Percentiles rank a stretch among this genome's conserved stretches.
Evolutionary conservation across 2,329 filamentous ascomycete genomes (phyloP).

Genomic region (Westerdykella sp.): DNA sequence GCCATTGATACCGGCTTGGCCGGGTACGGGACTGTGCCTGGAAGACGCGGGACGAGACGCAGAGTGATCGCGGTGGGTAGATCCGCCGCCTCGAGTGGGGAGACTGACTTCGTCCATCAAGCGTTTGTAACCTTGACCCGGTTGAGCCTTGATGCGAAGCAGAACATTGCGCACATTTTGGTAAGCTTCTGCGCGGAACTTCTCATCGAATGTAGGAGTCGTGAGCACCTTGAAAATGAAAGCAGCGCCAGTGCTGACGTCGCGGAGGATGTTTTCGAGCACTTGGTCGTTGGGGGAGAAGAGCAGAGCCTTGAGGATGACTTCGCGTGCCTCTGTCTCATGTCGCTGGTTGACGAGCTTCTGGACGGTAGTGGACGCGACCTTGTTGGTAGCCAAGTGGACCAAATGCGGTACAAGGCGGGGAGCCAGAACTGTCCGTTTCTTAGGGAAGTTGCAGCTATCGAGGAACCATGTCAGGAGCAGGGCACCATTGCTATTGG

Average conservation of each 20-base stretch:
- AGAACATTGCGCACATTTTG: conserved; percentile 89
- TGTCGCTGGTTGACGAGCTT: conserved; percentile 99
- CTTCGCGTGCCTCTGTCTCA: conserved; percentile 85
- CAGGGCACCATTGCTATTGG: conserved; percentile 90
- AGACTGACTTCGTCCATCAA: conserved; percentile 97
- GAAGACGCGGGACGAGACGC: conserved; percentile 33
- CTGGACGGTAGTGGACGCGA: conserved; percentile 91
- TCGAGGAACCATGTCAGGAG: conserved; percentile 97
- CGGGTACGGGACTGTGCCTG: conserved; percentile 28
- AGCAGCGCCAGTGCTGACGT: conserved; percentile 87
- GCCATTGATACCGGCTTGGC: conserved; percentile 21
- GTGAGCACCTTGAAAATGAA: conserved; percentile 98
- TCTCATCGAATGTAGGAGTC: conserved; percentile 94
- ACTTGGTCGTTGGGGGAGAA: conserved; percentile 82
- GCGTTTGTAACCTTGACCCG: conserved; percentile 93
- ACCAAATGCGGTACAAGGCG: conserved; percentile 88
- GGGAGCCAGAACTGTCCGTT: conserved; percentile 85
- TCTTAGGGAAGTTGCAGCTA: conserved; percentile 89
- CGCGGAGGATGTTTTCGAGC: conserved; percentile 81
- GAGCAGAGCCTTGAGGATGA: conserved; percentile 84
- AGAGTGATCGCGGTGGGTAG: conserved; percentile 32
- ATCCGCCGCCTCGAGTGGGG: conserved; percentile 50
- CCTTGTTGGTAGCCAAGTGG: conserved; percentile 96
- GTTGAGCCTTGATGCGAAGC: conserved; percentile 83
- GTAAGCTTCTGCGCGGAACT: conserved; percentile 77